Evolutionary conservation across 2,329 filamentous ascomycete genomes (phyloP), one percentile per base, ranked within the genome.

Genomic region (Aaosphaeria arxii): DNA sequence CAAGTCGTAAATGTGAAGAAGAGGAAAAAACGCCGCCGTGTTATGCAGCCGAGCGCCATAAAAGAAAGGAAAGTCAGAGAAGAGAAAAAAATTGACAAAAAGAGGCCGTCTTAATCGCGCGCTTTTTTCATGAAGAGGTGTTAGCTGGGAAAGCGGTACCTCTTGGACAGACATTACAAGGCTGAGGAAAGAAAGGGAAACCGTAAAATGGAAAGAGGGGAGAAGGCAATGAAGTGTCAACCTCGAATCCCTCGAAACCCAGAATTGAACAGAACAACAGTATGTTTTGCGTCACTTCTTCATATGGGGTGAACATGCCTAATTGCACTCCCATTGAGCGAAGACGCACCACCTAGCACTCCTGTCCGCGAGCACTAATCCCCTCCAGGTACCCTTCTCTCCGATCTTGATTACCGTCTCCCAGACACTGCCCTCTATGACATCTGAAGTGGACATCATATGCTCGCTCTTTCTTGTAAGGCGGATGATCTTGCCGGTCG

Each of bases 301-400:
- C 17, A 24, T 24, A 24, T 24, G 17, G 17, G 17, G 17, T 24
- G 17, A 24, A 24, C 17, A 24, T 24, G 33, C 7, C 29, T 31
- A 66, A n/a, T 56, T 54, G 44, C 64, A 67, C 52, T 67, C 64
- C 89, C 89, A 95, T 74, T 95, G 89, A 0, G 88, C 88, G 77
- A 94, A 94, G n/a, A 95, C 89, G 64, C 89, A 94, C 89, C 89
- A 95, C 58, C 89, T 78, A 40, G 89, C 89, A 51, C 86, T 91
- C 46, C 89, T 80, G 72, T 95, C 89, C 5, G 89, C 89, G 48
- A 94, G 76, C 40, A 95, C 89, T 51, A 95, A 71, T 1, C 88
- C 89, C 54, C 89, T 79, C 89, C 89, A 95, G 11, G 85, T 81
- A 2, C 89, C 89, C 52, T 82, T 80, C 73, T 95, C 89, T 1